Percentiles rank a stretch among this genome's conserved stretches.
Conservation (phyloP, 768 basidiomycete genomes). For the Boletus vermiculosoides region DNA sequence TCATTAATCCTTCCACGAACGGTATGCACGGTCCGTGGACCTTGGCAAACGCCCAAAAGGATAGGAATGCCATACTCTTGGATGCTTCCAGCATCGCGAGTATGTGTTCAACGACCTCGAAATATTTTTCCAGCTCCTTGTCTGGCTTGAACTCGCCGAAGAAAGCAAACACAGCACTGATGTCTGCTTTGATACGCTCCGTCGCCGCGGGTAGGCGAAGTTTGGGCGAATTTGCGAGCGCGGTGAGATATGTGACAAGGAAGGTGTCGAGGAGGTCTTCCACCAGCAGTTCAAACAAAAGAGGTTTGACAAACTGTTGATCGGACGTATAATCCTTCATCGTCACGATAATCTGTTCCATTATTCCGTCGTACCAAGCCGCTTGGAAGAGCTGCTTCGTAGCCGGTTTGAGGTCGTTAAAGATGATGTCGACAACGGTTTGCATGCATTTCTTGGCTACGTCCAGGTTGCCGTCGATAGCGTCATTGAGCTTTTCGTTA, state of each 20-base stretch:
- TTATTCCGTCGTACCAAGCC: constrained; percentile 87
- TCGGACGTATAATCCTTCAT: constrained; percentile 97
- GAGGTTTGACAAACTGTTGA: constrained; percentile 85
- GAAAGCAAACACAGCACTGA: constrained; percentile 73
- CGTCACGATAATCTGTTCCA: constrained; percentile 89
- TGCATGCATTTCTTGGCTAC: constrained; percentile 98
- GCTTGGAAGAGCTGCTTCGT: constrained; percentile 81
- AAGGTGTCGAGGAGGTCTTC: constrained; percentile 92
- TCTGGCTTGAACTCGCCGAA: constrained; percentile 77
- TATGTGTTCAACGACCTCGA: constrained; percentile 85
- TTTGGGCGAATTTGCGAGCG: constrained; percentile 79
- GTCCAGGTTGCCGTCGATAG: constrained; percentile 97
- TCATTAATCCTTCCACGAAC: constrained; percentile 90
- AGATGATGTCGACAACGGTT: constrained; percentile 89
- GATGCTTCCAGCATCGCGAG: constrained; percentile 81
- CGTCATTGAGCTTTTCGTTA: constrained; percentile 86
- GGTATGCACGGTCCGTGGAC: constrained; percentile 89
- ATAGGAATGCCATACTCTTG: constrained; percentile 86
- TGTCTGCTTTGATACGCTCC: constrained; percentile 81
- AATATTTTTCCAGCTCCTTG: constrained; percentile 76
- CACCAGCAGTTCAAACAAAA: constrained; percentile 85
- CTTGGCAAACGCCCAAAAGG: constrained; percentile 92
- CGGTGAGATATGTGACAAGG: constrained; percentile 86
- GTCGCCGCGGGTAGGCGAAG: constrained; percentile 82
- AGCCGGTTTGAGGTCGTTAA: constrained; percentile 90